A percentile compares a stretch with the other conserved stretches of the same genome.
Evolutionary conservation across 768 basidiomycete genomes (phyloP).

Genomic region (Tylopilus subfusipes): DNA sequence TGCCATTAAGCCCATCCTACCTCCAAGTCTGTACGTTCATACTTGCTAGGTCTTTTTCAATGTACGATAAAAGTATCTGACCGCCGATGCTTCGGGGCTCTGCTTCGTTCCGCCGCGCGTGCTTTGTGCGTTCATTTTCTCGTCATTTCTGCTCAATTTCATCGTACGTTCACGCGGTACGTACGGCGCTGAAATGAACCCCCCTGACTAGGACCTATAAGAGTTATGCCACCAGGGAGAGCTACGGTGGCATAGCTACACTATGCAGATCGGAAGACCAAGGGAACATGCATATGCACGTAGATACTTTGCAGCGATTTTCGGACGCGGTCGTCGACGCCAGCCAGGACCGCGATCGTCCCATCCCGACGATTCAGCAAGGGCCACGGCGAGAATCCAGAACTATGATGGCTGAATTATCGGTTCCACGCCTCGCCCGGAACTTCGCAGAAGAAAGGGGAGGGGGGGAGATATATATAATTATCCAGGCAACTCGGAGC

Average conservation of each 20-base stretch:
- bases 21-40: background rate
- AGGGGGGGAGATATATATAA: too few relatives aligned
- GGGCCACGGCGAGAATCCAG: background rate
- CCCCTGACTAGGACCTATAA: background rate
- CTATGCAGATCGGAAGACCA: background rate
- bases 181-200: background rate
- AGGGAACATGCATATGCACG: background rate
- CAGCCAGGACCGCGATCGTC: conserved; percentile 15
- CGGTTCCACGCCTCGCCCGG: conserved; percentile 25
- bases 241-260: background rate
- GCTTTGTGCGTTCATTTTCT: background rate
- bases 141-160: background rate
- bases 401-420: background rate
- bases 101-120: background rate
- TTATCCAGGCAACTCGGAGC: too few relatives aligned
- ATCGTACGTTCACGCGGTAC: background rate
- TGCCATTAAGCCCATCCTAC: conserved; percentile 3
- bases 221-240: too few relatives aligned
- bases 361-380: conserved; percentile 5
- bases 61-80: conserved; percentile 18
- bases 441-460: conserved; percentile 15
- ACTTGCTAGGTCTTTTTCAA: conserved; percentile 1
- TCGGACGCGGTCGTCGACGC: conserved; percentile 14
- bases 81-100: background rate
- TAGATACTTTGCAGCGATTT: conserved; percentile 15